Base-by-base conservation (phyloP, 2,329 filamentous ascomycete species). In the Fusarium sp. region DNA sequence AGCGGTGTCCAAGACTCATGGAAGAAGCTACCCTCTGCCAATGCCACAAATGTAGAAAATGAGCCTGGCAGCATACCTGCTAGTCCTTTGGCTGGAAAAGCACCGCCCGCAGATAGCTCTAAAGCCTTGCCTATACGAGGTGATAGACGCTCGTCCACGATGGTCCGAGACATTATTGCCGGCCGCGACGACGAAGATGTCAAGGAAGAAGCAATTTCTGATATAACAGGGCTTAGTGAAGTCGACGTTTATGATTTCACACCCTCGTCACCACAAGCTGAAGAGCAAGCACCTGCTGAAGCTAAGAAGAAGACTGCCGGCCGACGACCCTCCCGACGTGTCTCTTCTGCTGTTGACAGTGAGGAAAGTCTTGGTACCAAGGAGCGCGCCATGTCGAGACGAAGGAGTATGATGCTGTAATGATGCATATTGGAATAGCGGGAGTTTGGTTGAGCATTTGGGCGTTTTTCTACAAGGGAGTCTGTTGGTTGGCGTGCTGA, bases 321-420 rank as follows among this genome's bases (percentile, higher is more conserved):
- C 9, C 77, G 78, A 4, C 75, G 74, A 46, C 70, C 73, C 3
- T 70, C 75, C 3, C 72, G 78, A 42, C 72, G 79, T 44, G 68
- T 77, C 44, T 80, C 78, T 1, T 74, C 79, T 13, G 72, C 75
- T 10, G 61, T 73, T 4, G 73, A 74, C 7, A 72, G 73, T 32
- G 79, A 79, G 15, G 77, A 74, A 5, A 61, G 54, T 25, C 55
- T 66, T 15, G 65, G 72, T 49, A 55, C 63, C 27, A 65, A 60
- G 49, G 71, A 74, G 17, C 71, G 70, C 23, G 65, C 68, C 52
- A 76, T 69, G 31, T 77, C 78, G 54, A 76, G 84, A 68, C 76
- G 84, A 63, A 77, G 83, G 66, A 86, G 83, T 70, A 86, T 85
- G 82, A 85, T 87, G 83, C 71, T 86, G 72, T 85, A 77, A 82